Evolutionary conservation across 441 rosid species (phyloP), one percentile per base, ranked within the genome.

Genomic region (Kokia cookei): DNA sequence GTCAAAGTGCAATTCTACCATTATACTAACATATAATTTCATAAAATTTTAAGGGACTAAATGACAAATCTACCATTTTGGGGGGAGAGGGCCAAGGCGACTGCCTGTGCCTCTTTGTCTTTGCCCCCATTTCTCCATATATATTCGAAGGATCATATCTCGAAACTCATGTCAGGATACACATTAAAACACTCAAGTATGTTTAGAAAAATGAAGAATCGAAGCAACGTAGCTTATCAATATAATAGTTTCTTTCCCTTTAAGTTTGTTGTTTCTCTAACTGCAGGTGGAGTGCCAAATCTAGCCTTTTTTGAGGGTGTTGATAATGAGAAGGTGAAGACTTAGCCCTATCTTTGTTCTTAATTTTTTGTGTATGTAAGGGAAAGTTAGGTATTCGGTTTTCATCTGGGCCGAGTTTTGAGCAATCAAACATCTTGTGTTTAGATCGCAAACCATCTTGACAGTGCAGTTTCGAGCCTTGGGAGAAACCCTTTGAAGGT

Each of bases 401-500:
- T 10, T 62, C 35, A 22, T 42, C 12, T 19, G 24, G 53, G 10
- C 40, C 17, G 40, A 24, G 11, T 63, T 24, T 55, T 53, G 43
- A 66, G 32, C 67, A 22, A 17, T 62, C 50, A 47, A 59, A 59
- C 72, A 32, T 57, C 35, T 60, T 12, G 11, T 55, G 35, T 26
- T 47, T 32, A 94, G 98, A 81, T 92, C 42, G 98, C 95, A 48
- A 86, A 86, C 76, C 80, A 90, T 82, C 93, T 92, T 43, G 90
- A 92, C 69, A 81, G 77, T 80, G 93, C 85, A 53, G 91, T 92
- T 85, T 86, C 90, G 24, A 84, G 77, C 79, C 87, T 91, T n/a
- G 91, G 92, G 64, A 88, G 97, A 75, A 86, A 86, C 77, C 98
- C 98, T 69, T 71, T 94, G 76, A 89, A 89, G 84, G 93, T 94